Conservation (phyloP, 2,329 filamentous ascomycete genomes). For the Bisporella sp. region DNA sequence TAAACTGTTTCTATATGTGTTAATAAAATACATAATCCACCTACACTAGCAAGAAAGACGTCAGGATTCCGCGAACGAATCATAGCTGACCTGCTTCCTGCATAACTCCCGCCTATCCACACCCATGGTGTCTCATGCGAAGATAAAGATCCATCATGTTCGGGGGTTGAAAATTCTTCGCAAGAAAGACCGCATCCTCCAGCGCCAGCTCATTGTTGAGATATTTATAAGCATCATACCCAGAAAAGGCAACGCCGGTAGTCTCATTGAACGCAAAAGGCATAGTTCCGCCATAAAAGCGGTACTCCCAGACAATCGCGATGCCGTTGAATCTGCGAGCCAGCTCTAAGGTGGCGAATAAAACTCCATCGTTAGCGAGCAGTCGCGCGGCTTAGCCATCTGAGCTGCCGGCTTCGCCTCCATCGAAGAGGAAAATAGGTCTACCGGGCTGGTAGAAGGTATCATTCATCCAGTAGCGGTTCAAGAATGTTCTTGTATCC, state of each 20-base stretch:
- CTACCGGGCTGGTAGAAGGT: conserved; percentile 4
- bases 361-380: too few relatives aligned
- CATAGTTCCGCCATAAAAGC: conserved; percentile 6
- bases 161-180: conserved; percentile 40
- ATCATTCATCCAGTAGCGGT: conserved; percentile 11
- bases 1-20: too few relatives aligned
- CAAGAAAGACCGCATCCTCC: conserved; percentile 45
- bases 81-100: too few relatives aligned
- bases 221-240: conserved; percentile 6
- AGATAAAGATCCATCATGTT: background rate
- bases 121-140: conserved; percentile 8
- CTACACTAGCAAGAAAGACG: too few relatives aligned
- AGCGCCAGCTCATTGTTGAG: conserved; percentile 33
- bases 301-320: conserved; percentile 10
- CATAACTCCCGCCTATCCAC: too few relatives aligned
- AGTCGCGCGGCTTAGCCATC: background rate
- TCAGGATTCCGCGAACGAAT: too few relatives aligned
- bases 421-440: conserved; percentile 8
- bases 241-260: conserved; percentile 1
- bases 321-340: conserved; percentile 4
- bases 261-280: conserved; percentile 1
- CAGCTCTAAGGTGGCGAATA: conserved; percentile 5
- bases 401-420: conserved; percentile 3
- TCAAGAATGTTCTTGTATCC: conserved; percentile 5
- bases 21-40: too few relatives aligned